A percentile compares a stretch with the other conserved stretches of the same genome.
Conservation (phyloP, 2,329 filamentous ascomycete genomes). For the Aspergillus terreus region DNA sequence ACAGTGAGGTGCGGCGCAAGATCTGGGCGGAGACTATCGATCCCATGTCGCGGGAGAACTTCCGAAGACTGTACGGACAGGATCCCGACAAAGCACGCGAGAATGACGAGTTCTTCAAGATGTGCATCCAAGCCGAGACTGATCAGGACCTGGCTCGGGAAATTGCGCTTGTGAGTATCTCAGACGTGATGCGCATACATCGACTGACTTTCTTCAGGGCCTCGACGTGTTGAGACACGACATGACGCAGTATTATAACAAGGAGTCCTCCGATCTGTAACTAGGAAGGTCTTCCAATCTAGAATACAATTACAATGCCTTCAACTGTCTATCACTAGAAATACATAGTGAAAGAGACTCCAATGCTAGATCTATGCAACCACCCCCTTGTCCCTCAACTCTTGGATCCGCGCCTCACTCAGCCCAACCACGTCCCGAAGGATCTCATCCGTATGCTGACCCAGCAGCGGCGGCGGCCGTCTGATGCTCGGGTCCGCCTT, state of each 20-base stretch:
- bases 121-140: slow-evolving; percentile 29
- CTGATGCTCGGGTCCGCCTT: slow-evolving; percentile 4
- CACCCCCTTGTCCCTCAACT: slow-evolving; percentile 1
- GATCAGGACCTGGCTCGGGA: slow-evolving; percentile 25
- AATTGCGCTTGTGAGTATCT: slow-evolving; percentile 23
- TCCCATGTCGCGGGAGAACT: slow-evolving; percentile 41
- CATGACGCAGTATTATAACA: slow-evolving; percentile 30
- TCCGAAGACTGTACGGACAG: slow-evolving; percentile 30
- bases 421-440: slow-evolving; percentile 1
- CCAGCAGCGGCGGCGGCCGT: slow-evolving; percentile 1
- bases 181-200: background rate
- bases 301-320: background rate
- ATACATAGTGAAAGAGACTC: too few relatives aligned
- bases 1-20: slow-evolving; percentile 37
- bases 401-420: background rate
- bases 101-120: slow-evolving; percentile 34
- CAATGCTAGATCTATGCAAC: background rate
- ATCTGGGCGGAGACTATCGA: slow-evolving; percentile 40
- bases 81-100: slow-evolving; percentile 35
- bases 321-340: background rate
- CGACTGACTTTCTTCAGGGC: slow-evolving; percentile 8
- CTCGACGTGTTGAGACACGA: slow-evolving; percentile 30
- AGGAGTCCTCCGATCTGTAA: background rate
- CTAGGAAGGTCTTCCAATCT: background rate
- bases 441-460: slow-evolving; percentile 2